Evolutionary conservation across 306 rosid genomes (phyloP).

Genomic region (apple (Malus domestica)): DNA sequence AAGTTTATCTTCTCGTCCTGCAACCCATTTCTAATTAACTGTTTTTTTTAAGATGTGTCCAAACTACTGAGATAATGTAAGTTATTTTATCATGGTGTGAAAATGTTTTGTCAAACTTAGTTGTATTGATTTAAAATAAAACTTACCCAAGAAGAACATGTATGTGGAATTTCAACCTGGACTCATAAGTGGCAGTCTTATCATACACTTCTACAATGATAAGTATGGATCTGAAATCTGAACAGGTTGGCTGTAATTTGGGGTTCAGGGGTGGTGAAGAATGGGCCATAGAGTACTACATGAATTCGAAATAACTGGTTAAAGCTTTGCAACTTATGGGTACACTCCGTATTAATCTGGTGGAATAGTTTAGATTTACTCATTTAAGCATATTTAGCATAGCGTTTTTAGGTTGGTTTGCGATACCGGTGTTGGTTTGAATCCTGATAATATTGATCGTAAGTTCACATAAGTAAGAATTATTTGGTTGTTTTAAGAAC

Average conservation of each 20-base stretch:
- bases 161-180: not conserved
- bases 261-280: not conserved
- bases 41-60: not conserved
- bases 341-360: not conserved
- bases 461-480: not conserved
- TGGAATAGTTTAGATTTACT: not conserved
- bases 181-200: not conserved
- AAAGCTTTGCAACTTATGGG: not conserved
- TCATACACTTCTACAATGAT: not conserved
- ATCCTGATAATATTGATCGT: not conserved
- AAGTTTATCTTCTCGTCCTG: conserved; percentile 39
- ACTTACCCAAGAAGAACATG: not conserved
- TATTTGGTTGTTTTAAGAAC: not conserved
- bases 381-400: not conserved
- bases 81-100: not conserved
- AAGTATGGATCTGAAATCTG: not conserved
- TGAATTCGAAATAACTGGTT: not conserved
- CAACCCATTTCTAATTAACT: not conserved
- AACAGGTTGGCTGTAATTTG: not conserved
- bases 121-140: not conserved
- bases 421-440: not conserved
- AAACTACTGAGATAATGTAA: not conserved
- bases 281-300: not conserved
- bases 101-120: not conserved
- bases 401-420: not conserved